Percentiles rank a stretch among this genome's conserved stretches.
Evolutionary conservation across 495 filamentous ascomycete genomes (phyloP).

Genomic region (Penicillium arizonense): DNA sequence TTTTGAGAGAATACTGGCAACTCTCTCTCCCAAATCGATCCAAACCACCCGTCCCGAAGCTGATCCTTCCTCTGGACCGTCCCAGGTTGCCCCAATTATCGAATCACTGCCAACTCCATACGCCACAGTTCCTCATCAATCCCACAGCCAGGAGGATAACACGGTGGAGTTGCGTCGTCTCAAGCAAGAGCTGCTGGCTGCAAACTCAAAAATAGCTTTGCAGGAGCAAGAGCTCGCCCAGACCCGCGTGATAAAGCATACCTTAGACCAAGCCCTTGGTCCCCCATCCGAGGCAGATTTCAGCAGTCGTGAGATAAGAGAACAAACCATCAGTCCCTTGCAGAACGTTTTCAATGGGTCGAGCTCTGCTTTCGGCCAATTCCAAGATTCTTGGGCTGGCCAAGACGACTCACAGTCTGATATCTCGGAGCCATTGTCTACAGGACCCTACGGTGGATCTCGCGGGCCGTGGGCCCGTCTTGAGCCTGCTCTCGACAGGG

Average conservation of each 20-base stretch:
- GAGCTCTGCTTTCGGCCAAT: conserved; percentile 47
- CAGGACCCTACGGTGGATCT: conserved; percentile 57
- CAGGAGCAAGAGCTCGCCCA: conserved; percentile 84
- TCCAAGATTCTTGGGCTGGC: conserved; percentile 60
- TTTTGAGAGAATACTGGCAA: conserved; percentile 39
- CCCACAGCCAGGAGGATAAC: conserved; percentile 28
- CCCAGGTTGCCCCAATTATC: conserved; percentile 57
- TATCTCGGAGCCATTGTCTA: conserved; percentile 58
- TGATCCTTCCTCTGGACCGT: conserved; percentile 47
- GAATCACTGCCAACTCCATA: conserved; percentile 45
- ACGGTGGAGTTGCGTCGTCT: conserved; percentile 55
- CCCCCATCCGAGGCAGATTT: conserved; percentile 58
- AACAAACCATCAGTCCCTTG: conserved; percentile 52
- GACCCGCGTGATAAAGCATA: conserved; percentile 71
- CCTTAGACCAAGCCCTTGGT: conserved; percentile 69
- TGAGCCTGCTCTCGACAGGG: conserved; percentile 27
- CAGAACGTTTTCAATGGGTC: conserved; percentile 55
- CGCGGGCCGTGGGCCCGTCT: conserved; percentile 62
- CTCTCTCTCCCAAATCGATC: conserved; percentile 30
- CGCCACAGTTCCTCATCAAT: conserved; percentile 19
- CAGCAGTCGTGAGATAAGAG: conserved; percentile 45
- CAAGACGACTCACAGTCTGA: conserved; percentile 69
- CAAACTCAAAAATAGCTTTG: conserved; percentile 74
- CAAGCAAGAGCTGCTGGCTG: conserved; percentile 71
- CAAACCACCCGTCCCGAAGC: conserved; percentile 36